Conservation (phyloP, 345 rosid genomes). For the Clausena lansium region DNA sequence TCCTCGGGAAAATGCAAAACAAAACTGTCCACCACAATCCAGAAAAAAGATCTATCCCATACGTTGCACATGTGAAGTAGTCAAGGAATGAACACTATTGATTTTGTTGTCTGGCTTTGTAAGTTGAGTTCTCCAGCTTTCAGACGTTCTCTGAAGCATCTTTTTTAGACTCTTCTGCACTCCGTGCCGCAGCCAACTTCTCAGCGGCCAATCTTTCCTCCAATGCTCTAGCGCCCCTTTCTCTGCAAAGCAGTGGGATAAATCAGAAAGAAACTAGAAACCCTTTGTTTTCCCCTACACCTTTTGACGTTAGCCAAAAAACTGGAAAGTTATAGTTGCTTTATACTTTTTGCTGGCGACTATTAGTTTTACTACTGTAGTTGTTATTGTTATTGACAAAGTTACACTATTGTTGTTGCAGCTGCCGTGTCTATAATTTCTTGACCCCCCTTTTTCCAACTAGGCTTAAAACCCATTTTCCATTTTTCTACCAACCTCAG, state of each 20-base stretch:
- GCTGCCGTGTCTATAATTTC: not conserved
- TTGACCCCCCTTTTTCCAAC: not conserved
- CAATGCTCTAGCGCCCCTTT: conserved; percentile 96
- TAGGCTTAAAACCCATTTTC: not conserved
- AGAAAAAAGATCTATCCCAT: conserved; percentile 19
- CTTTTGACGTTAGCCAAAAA: not conserved
- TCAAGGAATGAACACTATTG: conserved; percentile 12
- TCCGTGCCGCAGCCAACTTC: conserved; percentile 51
- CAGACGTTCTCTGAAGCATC: conserved; percentile 68
- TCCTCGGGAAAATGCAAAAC: conserved; percentile 17
- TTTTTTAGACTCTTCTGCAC: conserved; percentile 48
- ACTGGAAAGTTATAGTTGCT: too few species aligned
- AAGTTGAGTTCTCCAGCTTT: conserved; percentile 10
- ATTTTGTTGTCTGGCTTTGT: conserved; percentile 2
- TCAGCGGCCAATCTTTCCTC: conserved; percentile 94
- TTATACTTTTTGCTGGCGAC: not conserved
- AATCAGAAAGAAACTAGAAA: conserved; percentile 8
- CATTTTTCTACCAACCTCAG: not conserved
- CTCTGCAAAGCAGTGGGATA: conserved; percentile 48
- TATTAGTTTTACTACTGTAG: not conserved
- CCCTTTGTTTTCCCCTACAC: not conserved
- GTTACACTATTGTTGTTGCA: not conserved
- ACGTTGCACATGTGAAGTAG: conserved; percentile 23
- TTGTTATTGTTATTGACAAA: not conserved
- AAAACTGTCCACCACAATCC: conserved; percentile 28